phyloP scores from a whole-genome alignment of 805 yeast species.

The Kodamaea leandrae region DNA sequence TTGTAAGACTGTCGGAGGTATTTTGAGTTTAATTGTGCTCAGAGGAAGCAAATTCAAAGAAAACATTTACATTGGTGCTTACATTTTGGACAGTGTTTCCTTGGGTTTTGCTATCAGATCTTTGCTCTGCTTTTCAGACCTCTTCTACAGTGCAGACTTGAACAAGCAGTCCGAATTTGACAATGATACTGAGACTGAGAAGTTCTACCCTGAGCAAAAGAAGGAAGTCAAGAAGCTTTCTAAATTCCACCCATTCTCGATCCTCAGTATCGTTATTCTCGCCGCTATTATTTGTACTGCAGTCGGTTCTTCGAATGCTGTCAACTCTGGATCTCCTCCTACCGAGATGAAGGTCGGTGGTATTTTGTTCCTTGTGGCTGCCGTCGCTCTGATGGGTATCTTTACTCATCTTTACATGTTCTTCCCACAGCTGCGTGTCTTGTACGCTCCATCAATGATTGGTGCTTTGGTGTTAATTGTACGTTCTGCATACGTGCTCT shows the following conservation, averaged over 20 bases:
- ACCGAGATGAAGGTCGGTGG: constrained; percentile 5
- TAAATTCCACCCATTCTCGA: constrained; percentile 5
- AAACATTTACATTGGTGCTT: constrained; percentile 5
- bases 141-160: background rate
- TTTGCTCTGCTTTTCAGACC: constrained; percentile 5
- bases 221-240: constrained; percentile 1
- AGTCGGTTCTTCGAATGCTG: constrained; percentile 3
- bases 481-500: constrained; percentile 5
- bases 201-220: too few species aligned
- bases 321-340: background rate
- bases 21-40: constrained; percentile 5
- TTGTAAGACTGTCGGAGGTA: constrained; percentile 7
- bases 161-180: too few species aligned
- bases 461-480: constrained; percentile 1
- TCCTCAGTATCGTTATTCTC: constrained; percentile 3
- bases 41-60: background rate
- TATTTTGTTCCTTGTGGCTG: constrained; percentile 4
- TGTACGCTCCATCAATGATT: background rate
- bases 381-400: background rate
- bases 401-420: constrained; percentile 1
- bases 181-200: too few species aligned
- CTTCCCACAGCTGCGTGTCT: constrained; percentile 3
- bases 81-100: constrained; percentile 5
- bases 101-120: constrained; percentile 5
- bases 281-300: constrained; percentile 6